Base-by-base conservation (phyloP, 164 flowering plant species). In the Santalum album region DNA sequence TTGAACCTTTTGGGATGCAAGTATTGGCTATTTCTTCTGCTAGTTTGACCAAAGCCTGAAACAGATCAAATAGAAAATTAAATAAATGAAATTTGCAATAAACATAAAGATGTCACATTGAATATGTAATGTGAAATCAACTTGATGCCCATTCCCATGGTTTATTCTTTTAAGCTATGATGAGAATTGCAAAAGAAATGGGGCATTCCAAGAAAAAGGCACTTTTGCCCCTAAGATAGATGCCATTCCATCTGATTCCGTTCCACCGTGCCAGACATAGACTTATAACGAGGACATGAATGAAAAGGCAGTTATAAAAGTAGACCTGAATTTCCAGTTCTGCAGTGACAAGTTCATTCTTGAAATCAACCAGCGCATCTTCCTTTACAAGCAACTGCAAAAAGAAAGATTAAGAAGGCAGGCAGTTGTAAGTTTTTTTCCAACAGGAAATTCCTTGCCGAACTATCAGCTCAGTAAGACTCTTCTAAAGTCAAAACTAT, bases 301-400 rank as follows among this genome's bases (percentile, higher is more conserved):
- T 25, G 35, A 22, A 23, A 21, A 44, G 12, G 32, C 36, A 56
- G 42, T 35, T 17, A 39, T 20, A n/a, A n/a, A n/a, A n/a, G n/a
- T n/a, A n/a, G n/a, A 87, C 98, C 98, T 87, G 82, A 61, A 87
- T 43, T 67, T 91, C 91, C 53, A 75, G 76, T 56, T 86, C 95
- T 71, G 77, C 24, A 20, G 61, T 72, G 29, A 92, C 82, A 70
- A 87, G 92, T 54, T 87, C 88, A 20, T 69, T 80, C 72, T 81
- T 91, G 69, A 77, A 83, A 58, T 74, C 61, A 49, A 75, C 65
- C 67, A 87, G 67, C 17, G 71, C 78, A 55, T 75, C 81, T 54
- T 91, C 98, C 72, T 66, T 80, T 39, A 38, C 53, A 52, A 66
- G 72, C 63, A 87, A 67, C 96, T 90, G 83, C 18, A 54, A 25